Base-by-base conservation (phyloP, 140 eudicot genomes). In the Ambrosia hybrid region DNA sequence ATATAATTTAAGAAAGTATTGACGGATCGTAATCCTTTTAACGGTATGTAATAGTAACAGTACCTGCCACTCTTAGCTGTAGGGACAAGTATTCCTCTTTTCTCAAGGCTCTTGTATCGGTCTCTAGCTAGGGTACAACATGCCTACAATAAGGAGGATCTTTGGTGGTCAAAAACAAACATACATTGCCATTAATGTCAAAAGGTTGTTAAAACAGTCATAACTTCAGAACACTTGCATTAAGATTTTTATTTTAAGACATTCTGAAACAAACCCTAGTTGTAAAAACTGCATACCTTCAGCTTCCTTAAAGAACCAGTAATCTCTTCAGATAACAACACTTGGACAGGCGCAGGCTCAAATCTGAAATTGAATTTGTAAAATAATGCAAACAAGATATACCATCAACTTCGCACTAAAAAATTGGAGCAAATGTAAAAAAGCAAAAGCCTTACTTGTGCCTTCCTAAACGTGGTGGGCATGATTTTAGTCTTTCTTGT, bases 41-140 rank as follows among this genome's bases (percentile, higher is more conserved):
- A 13, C 43, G 14, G 34, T 4, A 43, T 57, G n/a, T n/a, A n/a
- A n/a, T n/a, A n/a, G 56, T 12, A 69, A 69, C 16, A 67, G 14
- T 51, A 88, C 97, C 97, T 87, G 85, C 95, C 62, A 61, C 95
- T 81, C 77, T 87, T 93, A 70, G 83, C 91, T 30, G 98, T 74
- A 65, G 97, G 98, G 36, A 84, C 89, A 79, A 87, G 70, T 15
- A 93, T 74, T 64, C 96, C 98, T 78, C 98, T 78, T 81, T 93
- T 93, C 87, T 93, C 97, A 3, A 89, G 81, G 83, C 96, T 93
- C 94, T 93, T 93, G 76, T 79, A 93, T 6, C 97, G 87, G 61
- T 93, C 97, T 75, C 86, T 85, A 26, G 96, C 97, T 51, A 93
- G 89, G 11, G 97, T 89, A 80, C 87, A 83, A 71, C 98, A 93